Evolutionary conservation across 225 moss, liverwort and hornwort species (phyloP).

Genomic region (Pleurozium schreberi): DNA sequence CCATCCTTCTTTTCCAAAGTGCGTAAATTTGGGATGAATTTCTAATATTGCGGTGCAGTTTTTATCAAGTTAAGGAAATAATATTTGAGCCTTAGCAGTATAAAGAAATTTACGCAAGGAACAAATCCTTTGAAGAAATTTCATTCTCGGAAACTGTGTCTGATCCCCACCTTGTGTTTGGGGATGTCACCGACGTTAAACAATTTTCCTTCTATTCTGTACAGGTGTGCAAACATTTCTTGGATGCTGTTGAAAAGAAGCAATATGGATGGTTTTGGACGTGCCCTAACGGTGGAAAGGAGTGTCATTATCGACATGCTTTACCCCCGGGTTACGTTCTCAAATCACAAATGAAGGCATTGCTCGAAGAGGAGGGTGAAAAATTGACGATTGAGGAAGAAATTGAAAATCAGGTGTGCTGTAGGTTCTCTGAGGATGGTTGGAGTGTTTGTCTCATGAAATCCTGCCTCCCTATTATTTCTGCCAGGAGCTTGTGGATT

Average conservation of each 20-base stretch:
- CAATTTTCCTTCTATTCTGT: background rate
- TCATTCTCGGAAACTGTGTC: background rate
- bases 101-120: background rate
- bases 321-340: constrained; percentile 82
- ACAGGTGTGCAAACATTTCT: constrained; percentile 93
- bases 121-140: background rate
- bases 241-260: constrained; percentile 95
- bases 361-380: constrained; percentile 94
- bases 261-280: constrained; percentile 99
- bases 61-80: background rate
- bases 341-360: constrained; percentile 97
- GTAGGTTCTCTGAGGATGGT: background rate
- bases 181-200: background rate
- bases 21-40: background rate
- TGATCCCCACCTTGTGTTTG: background rate
- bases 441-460: background rate
- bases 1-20: background rate
- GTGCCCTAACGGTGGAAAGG: constrained; percentile 98
- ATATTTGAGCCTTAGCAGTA: background rate
- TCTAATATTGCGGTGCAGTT: background rate
- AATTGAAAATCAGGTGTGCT: constrained; percentile 81
- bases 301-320: constrained; percentile 98
- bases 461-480: background rate
- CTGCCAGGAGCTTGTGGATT: background rate
- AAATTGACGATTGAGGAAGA: constrained; percentile 88